Evolutionary conservation across 495 filamentous ascomycete genomes (phyloP).

Genomic region (Rostrohypoxylon terebratum): DNA sequence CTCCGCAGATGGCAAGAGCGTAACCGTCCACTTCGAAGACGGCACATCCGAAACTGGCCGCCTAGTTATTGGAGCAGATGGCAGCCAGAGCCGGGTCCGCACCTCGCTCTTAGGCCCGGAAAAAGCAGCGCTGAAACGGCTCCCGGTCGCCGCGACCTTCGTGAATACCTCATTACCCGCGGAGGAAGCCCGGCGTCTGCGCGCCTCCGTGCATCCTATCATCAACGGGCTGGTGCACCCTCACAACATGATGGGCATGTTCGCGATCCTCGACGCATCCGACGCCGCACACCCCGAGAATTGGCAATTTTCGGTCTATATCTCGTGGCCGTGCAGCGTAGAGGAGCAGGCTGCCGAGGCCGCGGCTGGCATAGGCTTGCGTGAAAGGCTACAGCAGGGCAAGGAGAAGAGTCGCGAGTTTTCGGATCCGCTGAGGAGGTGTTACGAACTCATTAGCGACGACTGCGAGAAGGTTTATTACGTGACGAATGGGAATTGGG

Average conservation of each 20-base stretch:
- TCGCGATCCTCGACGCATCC: constrained; percentile 54
- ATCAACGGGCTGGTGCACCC: constrained; percentile 43
- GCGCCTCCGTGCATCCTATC: constrained; percentile 45
- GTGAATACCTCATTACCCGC: constrained; percentile 48
- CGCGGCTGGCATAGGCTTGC: constrained; percentile 31
- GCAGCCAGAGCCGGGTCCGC: constrained; percentile 57
- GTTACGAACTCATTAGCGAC: constrained; percentile 58
- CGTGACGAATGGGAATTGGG: constrained; percentile 54
- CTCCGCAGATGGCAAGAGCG: constrained; percentile 62
- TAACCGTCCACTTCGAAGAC: constrained; percentile 77
- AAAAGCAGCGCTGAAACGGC: constrained; percentile 37
- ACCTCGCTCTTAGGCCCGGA: constrained; percentile 55
- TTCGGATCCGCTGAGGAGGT: constrained; percentile 56
- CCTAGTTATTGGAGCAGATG: constrained; percentile 62
- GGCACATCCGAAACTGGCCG: constrained; percentile 63
- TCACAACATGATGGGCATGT: constrained; percentile 42
- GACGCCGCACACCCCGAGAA: constrained; percentile 57
- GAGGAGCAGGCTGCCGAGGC: constrained; percentile 53
- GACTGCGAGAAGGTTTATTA: constrained; percentile 55
- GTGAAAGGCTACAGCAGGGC: constrained; percentile 40
- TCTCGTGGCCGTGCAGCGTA: constrained; percentile 49
- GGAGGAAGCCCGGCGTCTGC: constrained; percentile 53
- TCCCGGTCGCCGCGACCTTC: constrained; percentile 54
- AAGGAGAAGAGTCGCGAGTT: constrained; percentile 54
- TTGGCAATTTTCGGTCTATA: constrained; percentile 56